phyloP scores from a whole-genome alignment of 2,329 filamentous ascomycete species.

The Xylaria sp. region DNA sequence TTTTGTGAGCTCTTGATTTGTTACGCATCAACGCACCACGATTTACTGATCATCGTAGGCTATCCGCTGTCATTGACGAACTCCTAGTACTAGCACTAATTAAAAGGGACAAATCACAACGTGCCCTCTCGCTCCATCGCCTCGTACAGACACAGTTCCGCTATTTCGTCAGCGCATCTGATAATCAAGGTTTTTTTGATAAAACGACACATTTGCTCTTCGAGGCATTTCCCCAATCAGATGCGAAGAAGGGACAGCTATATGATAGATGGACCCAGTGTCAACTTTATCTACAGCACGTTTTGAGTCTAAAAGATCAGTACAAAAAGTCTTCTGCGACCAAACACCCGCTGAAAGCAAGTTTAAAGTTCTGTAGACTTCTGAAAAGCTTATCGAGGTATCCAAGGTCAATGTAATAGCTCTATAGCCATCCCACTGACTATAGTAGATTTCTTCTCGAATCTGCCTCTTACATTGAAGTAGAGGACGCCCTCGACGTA shows the following conservation, averaged over 20 bases:
- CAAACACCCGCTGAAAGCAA: no score
- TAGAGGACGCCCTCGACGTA: no score
- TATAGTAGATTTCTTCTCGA: no score
- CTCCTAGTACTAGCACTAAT: neutral
- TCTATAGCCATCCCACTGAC: no score
- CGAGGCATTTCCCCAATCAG: neutral
- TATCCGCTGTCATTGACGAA: neutral
- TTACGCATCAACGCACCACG: neutral
- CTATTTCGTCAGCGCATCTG: neutral
- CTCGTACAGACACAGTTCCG: neutral
- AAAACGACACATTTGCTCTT: neutral
- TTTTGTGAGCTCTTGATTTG: neutral
- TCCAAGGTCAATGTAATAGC: no score
- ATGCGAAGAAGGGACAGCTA: neutral
- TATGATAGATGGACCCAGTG: neutral
- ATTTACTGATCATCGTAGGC: neutral
- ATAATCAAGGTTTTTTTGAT: neutral
- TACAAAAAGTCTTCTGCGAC: neutral
- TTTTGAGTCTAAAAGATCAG: neutral
- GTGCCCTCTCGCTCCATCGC: neutral
- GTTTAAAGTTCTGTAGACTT: neutral
- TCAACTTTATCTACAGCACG: neutral
- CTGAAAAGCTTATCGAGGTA: no score
- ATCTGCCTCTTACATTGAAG: no score
- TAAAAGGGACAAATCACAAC: neutral